A percentile compares a stretch with the other conserved stretches of the same genome.
These are phyloP conservation scores for Phytophthora cactorum DNA, from an alignment of 352 stramenopile genomes.

Conservation along the genomic window DNA sequence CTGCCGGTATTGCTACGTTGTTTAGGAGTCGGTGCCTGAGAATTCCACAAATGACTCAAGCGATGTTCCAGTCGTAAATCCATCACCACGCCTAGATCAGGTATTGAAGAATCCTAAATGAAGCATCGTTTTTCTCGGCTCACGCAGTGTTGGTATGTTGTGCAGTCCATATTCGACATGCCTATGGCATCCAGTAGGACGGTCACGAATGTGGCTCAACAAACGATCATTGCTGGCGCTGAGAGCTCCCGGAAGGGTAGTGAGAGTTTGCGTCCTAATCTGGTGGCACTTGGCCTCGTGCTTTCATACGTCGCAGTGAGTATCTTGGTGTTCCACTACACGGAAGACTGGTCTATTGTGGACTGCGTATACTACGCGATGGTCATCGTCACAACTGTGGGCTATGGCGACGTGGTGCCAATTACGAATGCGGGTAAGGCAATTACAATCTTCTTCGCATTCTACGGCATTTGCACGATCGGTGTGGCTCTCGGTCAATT, in stretches of 20 bases:
- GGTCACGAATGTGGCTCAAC: conserved; percentile 31
- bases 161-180: conserved; percentile 43
- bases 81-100: conserved; percentile 9
- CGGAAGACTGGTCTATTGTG: conserved; percentile 65
- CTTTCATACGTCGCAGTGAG: conserved; percentile 62
- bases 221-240: conserved; percentile 38
- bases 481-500: conserved; percentile 67
- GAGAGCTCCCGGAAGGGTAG: conserved; percentile 14
- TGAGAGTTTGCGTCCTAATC: conserved; percentile 33
- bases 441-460: conserved; percentile 89
- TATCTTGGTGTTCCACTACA: conserved; percentile 64
- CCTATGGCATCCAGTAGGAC: conserved; percentile 26
- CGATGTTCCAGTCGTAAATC: not conserved
- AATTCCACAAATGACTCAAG: conserved; percentile 2
- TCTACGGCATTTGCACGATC: conserved; percentile 77
- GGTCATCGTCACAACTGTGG: conserved; percentile 93
- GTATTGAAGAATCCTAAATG: not conserved
- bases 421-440: conserved; percentile 60
- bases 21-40: conserved; percentile 10
- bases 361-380: conserved; percentile 93
- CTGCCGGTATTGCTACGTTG: not conserved
- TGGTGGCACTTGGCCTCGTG: conserved; percentile 55
- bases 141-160: not conserved
- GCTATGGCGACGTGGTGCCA: conserved; percentile 86
- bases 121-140: no score